Evolutionary conservation across 2,329 filamentous ascomycete genomes (phyloP), one percentile per base, ranked within the genome.

Genomic region (Alternaria rosae): DNA sequence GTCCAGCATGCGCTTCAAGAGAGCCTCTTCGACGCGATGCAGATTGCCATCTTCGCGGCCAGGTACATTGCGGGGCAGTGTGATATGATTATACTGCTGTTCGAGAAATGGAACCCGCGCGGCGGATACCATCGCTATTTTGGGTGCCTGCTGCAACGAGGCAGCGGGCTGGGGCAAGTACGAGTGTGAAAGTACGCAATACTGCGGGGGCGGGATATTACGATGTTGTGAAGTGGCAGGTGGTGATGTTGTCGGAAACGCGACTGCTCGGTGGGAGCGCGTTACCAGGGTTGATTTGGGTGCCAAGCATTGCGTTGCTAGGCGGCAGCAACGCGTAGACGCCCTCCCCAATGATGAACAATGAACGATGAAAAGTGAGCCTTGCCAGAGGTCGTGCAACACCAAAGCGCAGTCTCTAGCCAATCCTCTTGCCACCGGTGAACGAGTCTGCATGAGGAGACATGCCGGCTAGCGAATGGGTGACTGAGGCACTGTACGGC

Each of bases 51-150:
- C 79, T 25, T 76, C 72, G 23, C 59, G 65, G 4, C 76, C 77
- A 6, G 81, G 80, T 3, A 82, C 70, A 9, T 78, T 63, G 10
- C 79, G 77, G 3, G 81, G 81, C 1, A 82, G 66, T 1, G 74
- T 74, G 15, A 80, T 60, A 43, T 83, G 81, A 32, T 79, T 71
- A 61, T 79, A 73, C 13, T 78, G 56, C 45, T 73, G 71, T 20
- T 70, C 63, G 4, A 74, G 55, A 35, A 75, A 69, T 15, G 56
- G 45, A 9, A 57, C 10, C 3, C 54, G 57, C 20, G 26, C 25
- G 13, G 54, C 26, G 44, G 64, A 42, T 56, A 65, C 67, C 73
- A 75, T 76, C 48, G 58, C 59, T 35, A n/a, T 30, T 48, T 21
- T 30, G 47, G 10, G 17, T 12, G 54, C 50, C 41, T 55, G 32